phyloP scores from a whole-genome alignment of 1,284 basidiomycete genomes.

The Golubevia sp. region DNA sequence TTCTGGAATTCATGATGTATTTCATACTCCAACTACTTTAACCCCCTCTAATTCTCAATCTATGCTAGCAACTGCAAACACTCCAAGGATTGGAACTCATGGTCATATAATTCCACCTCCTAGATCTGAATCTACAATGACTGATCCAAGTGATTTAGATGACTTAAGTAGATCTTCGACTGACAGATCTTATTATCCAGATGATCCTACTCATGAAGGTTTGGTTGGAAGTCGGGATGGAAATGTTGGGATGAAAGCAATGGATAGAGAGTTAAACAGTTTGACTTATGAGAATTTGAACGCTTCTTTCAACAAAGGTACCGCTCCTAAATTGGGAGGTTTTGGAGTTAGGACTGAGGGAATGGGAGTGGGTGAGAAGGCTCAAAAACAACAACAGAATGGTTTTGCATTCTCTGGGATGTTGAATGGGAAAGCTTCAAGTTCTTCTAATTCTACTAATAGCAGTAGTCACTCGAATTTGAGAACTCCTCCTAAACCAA shows the following conservation, averaged over 20 bases:
- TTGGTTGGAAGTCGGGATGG: too few relatives aligned
- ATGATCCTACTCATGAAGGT: neutral
- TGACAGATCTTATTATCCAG: neutral
- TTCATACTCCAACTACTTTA: neutral
- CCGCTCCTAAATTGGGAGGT: constrained; percentile 10
- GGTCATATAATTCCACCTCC: neutral
- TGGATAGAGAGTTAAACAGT: too few relatives aligned
- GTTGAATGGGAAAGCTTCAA: neutral
- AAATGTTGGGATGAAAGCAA: neutral
- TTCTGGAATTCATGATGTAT: neutral
- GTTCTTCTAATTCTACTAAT: neutral
- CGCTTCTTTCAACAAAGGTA: too few relatives aligned
- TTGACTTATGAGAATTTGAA: too few relatives aligned
- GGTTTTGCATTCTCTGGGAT: neutral
- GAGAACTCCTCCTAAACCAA: neutral
- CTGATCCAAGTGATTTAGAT: neutral
- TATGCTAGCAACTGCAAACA: neutral
- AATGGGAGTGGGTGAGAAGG: too few relatives aligned
- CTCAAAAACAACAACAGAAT: neutral
- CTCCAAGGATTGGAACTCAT: neutral
- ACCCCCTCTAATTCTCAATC: neutral
- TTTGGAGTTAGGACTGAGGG: constrained; percentile 9
- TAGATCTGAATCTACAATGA: neutral
- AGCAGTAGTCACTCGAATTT: neutral
- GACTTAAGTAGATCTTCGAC: neutral